Base-by-base conservation (phyloP, 2,329 filamentous ascomycete genomes). In the Aspergillus pseudotamarii region DNA sequence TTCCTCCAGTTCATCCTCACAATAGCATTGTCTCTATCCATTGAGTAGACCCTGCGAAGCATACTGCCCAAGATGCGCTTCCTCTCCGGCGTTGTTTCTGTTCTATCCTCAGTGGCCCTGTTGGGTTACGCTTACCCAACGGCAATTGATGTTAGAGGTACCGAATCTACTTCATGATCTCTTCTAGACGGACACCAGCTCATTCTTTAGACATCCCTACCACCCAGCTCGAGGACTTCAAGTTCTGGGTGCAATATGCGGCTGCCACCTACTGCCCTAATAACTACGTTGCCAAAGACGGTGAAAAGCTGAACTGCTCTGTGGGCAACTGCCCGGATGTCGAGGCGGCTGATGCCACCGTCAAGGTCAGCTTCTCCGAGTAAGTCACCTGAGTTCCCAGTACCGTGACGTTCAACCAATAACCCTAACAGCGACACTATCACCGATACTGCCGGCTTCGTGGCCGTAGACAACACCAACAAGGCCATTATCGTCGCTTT, bases 201-300 rank as follows among this genome's bases (percentile, higher is more conserved):
- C 21, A 38, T 38, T 8, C 5, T 23, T 28, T 34, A 59, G 58
- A 59, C 9, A 32, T 59, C 19, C 36, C 48, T 1, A 43, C 58
- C 5, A 43, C 48, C 28, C 58, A 59, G 26, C 48, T 59, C 34
- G 36, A 54, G 10, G 58, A 59, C n/a, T 76, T 84, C 12, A 66
- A 76, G 14, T 80, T 83, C 66, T 83, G 81, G 73, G 79, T 80
- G 57, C 81, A 85, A 64, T 85, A 83, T 71, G 79, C 82, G 4
- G 82, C 82, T 1, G 83, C 83, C 0, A 73, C 82, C 34, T 84
- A 85, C 71, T 85, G 83, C 68, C 69, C 76, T 4, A 68, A 67
- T 43, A 84, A 84, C 72, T 84, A 83, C 69, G 73, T 79, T 50
- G 73, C 75, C 43, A 58, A 68, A 51, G 60, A 77, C n/a, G 75